Base-by-base conservation (phyloP, 106 monocot genomes). In the Allium sativum region DNA sequence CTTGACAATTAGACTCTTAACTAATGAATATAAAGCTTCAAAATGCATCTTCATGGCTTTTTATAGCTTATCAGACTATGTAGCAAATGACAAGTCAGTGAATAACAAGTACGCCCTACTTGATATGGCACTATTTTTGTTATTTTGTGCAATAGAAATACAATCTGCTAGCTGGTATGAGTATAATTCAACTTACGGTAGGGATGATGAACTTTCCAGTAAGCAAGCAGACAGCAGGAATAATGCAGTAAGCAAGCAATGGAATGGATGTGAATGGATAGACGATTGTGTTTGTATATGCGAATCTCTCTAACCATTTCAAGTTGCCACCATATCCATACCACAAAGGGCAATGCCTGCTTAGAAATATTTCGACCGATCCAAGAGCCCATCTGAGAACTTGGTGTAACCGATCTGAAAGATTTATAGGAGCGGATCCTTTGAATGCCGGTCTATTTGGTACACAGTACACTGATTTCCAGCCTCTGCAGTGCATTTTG, bases 201-300 rank as follows among this genome's bases (percentile, higher is more conserved):
- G 93, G 93, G 52, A 93, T 93, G 88, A 93, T 93, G 80, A 93
- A 93, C 51, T 93, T 93, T 55, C 93, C 88, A 21, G 93, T 85
- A 69, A 93, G 93, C 40, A 93, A 79, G 58, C 93, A 93, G 67
- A 93, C 82, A 53, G 93, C 93, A 1, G 93, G 93, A 57, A 93
- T 82, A 31, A 77, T 89, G 72, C 93, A 93, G 69, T 93, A 93
- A 16, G 85, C 93, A 31, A 93, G 77, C 3, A 93, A 72, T 16
- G 93, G 93, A 15, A 93, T 82, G 42, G 89, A 89, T 11, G 93
- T 93, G 78, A 93, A 85, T 53, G 93, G 93, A 66, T 89, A 93
- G 40, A 93, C 89, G 41, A 93, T 93, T 75, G 93, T 93, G 73
- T 93, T 93, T 19, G 74, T 85, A 71, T 93, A 93, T 2, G 93